Evolutionary conservation across 2,329 filamentous ascomycete species (phyloP), one percentile per base, ranked within the genome.

Genomic region (Aureobasidium sp.): DNA sequence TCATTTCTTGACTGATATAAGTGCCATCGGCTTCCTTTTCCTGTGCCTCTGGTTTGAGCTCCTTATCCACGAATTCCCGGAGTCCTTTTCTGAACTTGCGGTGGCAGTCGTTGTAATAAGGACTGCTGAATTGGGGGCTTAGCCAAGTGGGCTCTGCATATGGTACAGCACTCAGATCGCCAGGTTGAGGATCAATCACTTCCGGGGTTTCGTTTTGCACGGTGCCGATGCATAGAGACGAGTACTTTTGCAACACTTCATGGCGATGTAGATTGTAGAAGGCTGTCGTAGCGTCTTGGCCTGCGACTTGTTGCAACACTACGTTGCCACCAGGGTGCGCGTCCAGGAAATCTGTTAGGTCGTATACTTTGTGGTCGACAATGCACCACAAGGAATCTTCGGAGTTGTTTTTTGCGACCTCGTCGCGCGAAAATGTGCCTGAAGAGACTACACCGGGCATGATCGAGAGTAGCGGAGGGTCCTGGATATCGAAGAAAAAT

Each of bases 181-280:
- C 90, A 11, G 84, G 79, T 70, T 85, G 76, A 1, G 84, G 85
- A 22, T 85, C 84, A 65, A 91, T 81, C 68, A 94, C 84, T 71
- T 91, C 84, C 22, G 90, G 82, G 70, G 82, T 86, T 78, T 96
- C 90, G 74, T 85, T 88, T 67, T 85, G 78, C 71, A 96, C 74
- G 15, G 84, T 89, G 70, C 91, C 91, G 68, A 96, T 82, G 74
- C 84, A 87, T 20, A 96, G 82, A 69, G 84, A 80, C 51, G 81
- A 77, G 79, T 95, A 95, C 74, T 91, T 91, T 64, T 86, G 79
- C 12, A 96, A 82, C n/a, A 95, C 89, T 75, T 96, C 91, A 68
- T 96, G 90, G 29, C 91, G 82, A 77, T 96, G 91, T 59, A 96
- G 85, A 79, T 95, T 95, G 83, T 95, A 96, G 76, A 95, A 96